Base-by-base conservation (phyloP, 257 asterid species). In the Petunia axillaris region DNA sequence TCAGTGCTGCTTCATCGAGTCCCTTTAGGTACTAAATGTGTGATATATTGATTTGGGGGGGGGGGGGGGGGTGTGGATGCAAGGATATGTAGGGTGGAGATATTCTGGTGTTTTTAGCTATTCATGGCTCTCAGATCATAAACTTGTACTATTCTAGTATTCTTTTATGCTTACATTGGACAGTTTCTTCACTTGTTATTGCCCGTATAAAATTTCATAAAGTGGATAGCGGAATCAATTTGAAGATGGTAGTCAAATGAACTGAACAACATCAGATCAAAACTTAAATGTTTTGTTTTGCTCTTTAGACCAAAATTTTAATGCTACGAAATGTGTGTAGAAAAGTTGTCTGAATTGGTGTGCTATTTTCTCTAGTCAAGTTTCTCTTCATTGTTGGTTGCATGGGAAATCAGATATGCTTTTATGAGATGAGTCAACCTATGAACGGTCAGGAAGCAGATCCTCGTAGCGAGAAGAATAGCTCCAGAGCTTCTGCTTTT, bases 381-480 rank as follows among this genome's bases (percentile, higher is more conserved):
- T 73, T 73, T 50, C 62, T 73, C 62, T 73, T 73, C 46, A 73
- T 50, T 48, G 35, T 1, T 73, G 41, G 35, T 71, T 73, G 77
- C 77, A 50, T 73, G 77, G 52, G 50, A 68, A 73, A 73, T 35
- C 46, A 11, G 46, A 50, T 73, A 73, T 10, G 62, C 62, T 50
- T 70, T 75, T 41, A 60, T n/a, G 44, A 57, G 43, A 78, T 25
- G 58, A 75, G 83, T 83, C 86, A 73, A 75, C 81, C 59, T 64
- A 68, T 53, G 78, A 74, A 54, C 77, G 36, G 37, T 38, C 79
- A 14, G 58, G 82, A 79, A 81, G 57, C 16, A 57, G 80, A 62
- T 59, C 64, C 60, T 57, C 41, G 82, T 43, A 14, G 78, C 66
- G 62, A 50, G 77, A 73, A 73, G 62, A 73, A 73, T 67, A 44